Base-by-base conservation (phyloP, 2,329 filamentous ascomycete species). In the Colletotrichum melonis region DNA sequence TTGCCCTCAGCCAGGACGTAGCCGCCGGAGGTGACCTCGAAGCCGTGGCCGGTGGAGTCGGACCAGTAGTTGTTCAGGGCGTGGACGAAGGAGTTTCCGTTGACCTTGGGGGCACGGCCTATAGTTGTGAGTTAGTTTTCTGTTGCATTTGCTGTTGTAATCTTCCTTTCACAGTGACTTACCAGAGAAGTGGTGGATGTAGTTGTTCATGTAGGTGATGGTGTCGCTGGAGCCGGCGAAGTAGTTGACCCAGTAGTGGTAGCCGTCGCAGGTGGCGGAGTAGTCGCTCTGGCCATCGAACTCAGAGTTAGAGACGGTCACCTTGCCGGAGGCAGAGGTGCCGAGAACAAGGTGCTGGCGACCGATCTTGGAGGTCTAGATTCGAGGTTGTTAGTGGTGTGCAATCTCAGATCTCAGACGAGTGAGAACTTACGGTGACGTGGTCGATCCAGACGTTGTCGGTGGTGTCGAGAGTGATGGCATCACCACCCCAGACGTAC, bases 31-130 rank as follows among this genome's bases (percentile, higher is more conserved):
- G 82, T 82, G 67, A 86, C 80, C 81, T 90, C 90, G 78, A 91
- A 91, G 22, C 88, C 87, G 81, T 91, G 90, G 57, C 86, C 87
- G 24, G 81, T 79, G 80, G 86, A 88, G 77, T 86, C 84, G 78
- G 88, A 84, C 83, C 85, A 91, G 85, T 88, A 90, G 85, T 91
- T 91, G 86, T 91, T 91, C 79, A 90, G 87, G 62, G 87, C 88
- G 81, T 92, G 90, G 68, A 92, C 80, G 26, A 85, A 82, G 62
- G 90, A 85, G 68, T 89, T 89, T 80, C 88, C 88, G 46, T 84
- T 84, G 42, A 91, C 83, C 83, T 91, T 90, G 77, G 89, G 90
- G 22, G 84, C 82, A 73, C 89, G 89, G 72, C 89, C 59, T 63
- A 24, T 5, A 14, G 4, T 19, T 3, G 5, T 24, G 16, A 42